Base-by-base conservation (phyloP, 306 rosid genomes). In the Begonia fuchsioides region DNA sequence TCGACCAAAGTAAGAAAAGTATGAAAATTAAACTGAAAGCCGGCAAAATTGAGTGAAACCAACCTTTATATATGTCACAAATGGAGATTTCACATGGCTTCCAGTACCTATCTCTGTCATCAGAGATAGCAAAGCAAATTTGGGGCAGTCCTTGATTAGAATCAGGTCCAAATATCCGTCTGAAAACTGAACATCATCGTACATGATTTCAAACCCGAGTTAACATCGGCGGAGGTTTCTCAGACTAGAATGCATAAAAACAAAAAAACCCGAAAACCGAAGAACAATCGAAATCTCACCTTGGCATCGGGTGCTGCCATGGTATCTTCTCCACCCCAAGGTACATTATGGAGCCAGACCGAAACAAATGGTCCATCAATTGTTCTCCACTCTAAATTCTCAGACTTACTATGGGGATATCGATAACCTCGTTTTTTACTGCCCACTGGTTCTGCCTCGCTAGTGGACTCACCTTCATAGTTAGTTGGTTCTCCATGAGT, bases 221-320 rank as follows among this genome's bases (percentile, higher is more conserved):
- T 26, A 20, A 20, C 5, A 4, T 26, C 7, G 32, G 5, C 32
- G 8, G 35, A 5, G 35, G 8, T 26, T 26, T 26, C 35, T 26
- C 8, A 8, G 35, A 26, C 7, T 26, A 26, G 35, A 26, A 3
- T 26, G 32, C 32, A 20, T 20, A 20, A 20, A 19, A 20, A 20
- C 32, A 26, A 26, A 5, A n/a, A n/a, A n/a, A n/a, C n/a, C n/a
- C n/a, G n/a, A n/a, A n/a, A 26, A 26, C 7, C 35, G 35, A 3
- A 26, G n/a, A 14, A 38, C 14, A 19, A 55, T 10, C 18, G 17
- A 17, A 61, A 68, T 53, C 83, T 15, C 38, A 90, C 98, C 95
- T 90, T 71, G 41, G 98, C 98, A 63, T 85, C 69, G 47, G 98
- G 98, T 6, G 98, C 98, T 55, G 94, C 83, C 85, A 75, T 64